A percentile compares a stretch with the other conserved stretches of the same genome.
Evolutionary conservation across 164 flowering plant species (phyloP).

Genomic region (Annona cherimola): DNA sequence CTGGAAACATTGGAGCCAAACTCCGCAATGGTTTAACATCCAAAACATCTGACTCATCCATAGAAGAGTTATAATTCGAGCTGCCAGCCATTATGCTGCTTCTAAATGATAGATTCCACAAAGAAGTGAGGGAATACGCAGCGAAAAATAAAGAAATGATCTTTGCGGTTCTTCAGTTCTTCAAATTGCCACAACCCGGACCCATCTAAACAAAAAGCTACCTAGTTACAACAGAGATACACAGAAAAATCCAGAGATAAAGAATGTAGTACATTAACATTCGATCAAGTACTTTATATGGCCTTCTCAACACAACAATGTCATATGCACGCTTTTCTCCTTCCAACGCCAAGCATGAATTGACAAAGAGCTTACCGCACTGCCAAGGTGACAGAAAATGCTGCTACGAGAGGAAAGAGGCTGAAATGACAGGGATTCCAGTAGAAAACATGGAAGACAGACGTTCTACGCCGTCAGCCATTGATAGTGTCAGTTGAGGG

Average conservation of each 20-base stretch:
- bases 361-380: background rate
- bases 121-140: background rate
- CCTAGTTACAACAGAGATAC: background rate
- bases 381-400: background rate
- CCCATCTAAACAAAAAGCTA: background rate
- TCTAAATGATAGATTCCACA: background rate
- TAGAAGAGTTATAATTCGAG: background rate
- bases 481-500: too few species aligned
- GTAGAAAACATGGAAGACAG: background rate
- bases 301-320: background rate
- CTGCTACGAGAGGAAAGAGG: background rate
- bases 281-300: background rate
- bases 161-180: background rate
- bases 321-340: background rate
- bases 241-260: background rate
- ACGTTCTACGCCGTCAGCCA: background rate
- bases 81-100: constrained; percentile 2
- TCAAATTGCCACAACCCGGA: background rate
- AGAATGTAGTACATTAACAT: background rate
- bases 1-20: constrained; percentile 61
- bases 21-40: constrained; percentile 67
- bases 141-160: background rate
- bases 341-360: background rate
- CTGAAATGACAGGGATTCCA: background rate
- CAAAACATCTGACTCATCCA: constrained; percentile 55